phyloP scores from a whole-genome alignment of 2,329 filamentous ascomycete species.

The Chaetomium globosum region DNA sequence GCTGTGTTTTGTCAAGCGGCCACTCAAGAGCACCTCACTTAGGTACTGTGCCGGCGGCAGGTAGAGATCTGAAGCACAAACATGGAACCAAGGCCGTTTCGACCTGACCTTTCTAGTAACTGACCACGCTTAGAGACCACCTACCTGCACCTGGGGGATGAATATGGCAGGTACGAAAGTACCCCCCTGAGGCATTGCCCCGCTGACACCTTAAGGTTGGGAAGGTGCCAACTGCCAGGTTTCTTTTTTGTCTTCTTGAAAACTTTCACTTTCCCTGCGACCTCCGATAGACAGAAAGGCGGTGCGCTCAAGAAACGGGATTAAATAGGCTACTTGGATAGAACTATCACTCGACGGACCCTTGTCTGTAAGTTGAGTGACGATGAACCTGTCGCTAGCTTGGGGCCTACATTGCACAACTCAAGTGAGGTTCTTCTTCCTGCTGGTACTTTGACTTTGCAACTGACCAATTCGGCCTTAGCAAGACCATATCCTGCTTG shows the following conservation, averaged over 20 bases:
- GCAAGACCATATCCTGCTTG: no score
- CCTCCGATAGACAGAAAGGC: not conserved
- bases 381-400: not conserved
- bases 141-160: no score
- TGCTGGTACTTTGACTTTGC: not conserved
- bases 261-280: not conserved
- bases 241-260: no score
- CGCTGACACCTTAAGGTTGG: no score
- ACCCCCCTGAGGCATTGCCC: no score
- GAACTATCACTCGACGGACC: not conserved
- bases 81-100: not conserved
- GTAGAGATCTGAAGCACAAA: not conserved
- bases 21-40: not conserved
- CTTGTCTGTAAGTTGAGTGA: not conserved
- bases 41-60: not conserved
- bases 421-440: not conserved
- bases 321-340: no score
- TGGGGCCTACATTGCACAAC: not conserved
- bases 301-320: not conserved
- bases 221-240: not conserved
- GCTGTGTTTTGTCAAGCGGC: not conserved
- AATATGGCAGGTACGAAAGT: no score
- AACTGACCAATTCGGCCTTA: not conserved
- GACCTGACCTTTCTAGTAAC: not conserved
- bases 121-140: no score